These are phyloP conservation scores for Suillus occidentalis DNA, from an alignment of 768 basidiomycete genomes.

Conservation along the genomic window DNA sequence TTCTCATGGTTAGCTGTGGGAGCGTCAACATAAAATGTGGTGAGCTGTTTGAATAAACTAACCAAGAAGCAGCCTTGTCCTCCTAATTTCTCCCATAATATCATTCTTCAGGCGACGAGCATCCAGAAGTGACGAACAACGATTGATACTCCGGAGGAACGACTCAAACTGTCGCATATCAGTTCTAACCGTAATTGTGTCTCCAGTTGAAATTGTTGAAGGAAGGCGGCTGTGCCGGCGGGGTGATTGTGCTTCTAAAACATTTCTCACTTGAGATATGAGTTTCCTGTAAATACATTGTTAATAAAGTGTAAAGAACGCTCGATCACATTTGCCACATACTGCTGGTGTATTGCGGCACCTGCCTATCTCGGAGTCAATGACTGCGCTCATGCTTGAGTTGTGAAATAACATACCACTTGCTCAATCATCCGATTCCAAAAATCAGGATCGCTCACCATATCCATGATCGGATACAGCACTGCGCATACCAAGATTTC, in stretches of 20 bases:
- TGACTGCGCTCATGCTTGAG: neutral
- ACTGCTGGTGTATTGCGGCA: constrained; percentile 72
- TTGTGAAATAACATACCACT: constrained; percentile 58
- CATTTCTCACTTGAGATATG: constrained; percentile 85
- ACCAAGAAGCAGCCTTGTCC: constrained; percentile 76
- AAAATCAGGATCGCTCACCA: constrained; percentile 94
- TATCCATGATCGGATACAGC: constrained; percentile 85
- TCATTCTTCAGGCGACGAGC: constrained; percentile 91
- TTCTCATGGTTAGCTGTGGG: constrained; percentile 77
- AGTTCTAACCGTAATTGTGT: constrained; percentile 80
- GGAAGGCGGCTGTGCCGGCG: constrained; percentile 45
- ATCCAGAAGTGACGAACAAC: constrained; percentile 81
- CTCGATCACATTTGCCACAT: constrained; percentile 8
- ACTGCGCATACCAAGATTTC: constrained; percentile 85
- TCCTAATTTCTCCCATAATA: constrained; percentile 85
- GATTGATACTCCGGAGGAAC: constrained; percentile 82
- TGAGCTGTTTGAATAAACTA: constrained; percentile 14
- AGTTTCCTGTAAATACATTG: constrained; percentile 52
- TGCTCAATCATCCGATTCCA: constrained; percentile 95
- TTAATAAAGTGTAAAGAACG: constrained; percentile 7
- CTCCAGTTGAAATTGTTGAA: constrained; percentile 49
- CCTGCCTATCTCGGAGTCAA: constrained; percentile 44
- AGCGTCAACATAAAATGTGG: neutral
- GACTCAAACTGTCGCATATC: constrained; percentile 85
- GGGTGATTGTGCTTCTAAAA: constrained; percentile 78